phyloP scores from a whole-genome alignment of 352 stramenopile genomes.

The Pythium vanterpoolii region DNA sequence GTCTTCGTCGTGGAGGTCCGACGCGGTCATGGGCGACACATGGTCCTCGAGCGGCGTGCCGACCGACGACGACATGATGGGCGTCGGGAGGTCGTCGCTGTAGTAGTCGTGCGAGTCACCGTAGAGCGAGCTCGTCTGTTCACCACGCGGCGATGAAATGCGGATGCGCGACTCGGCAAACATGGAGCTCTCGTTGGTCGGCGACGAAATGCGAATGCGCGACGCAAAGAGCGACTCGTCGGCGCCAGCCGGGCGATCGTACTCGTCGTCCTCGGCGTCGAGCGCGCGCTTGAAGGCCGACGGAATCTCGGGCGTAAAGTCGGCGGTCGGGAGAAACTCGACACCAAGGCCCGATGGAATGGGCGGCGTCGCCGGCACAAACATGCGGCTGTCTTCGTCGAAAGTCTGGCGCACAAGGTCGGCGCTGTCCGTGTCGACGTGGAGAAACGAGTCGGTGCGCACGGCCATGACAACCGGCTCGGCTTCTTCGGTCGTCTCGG shows the following conservation, averaged over 20 bases:
- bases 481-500: slow-evolving; percentile 3
- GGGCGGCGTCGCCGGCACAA: slow-evolving; percentile 41
- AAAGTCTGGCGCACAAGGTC: slow-evolving; percentile 45
- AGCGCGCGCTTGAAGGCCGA: slow-evolving; percentile 15
- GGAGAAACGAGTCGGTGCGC: slow-evolving; percentile 46
- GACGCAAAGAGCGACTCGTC: background rate
- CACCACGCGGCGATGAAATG: background rate
- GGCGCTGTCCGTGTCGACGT: slow-evolving; percentile 43
- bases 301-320: slow-evolving; percentile 38
- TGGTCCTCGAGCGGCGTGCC: slow-evolving; percentile 16
- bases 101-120: slow-evolving; percentile 9
- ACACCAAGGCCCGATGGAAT: slow-evolving; percentile 46
- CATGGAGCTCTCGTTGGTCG: background rate
- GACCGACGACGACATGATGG: slow-evolving; percentile 17
- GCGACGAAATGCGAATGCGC: slow-evolving; percentile 19
- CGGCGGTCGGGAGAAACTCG: slow-evolving; percentile 40
- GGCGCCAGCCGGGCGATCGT: background rate
- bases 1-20: slow-evolving; percentile 6
- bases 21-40: background rate
- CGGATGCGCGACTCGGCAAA: slow-evolving; percentile 7
- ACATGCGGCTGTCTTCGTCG: slow-evolving; percentile 34
- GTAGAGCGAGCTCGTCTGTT: slow-evolving; percentile 12
- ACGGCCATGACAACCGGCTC: slow-evolving; percentile 20
- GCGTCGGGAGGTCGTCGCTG: slow-evolving; percentile 16
- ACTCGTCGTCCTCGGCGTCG: background rate